Percentiles rank a stretch among this genome's conserved stretches.
Evolutionary conservation across 768 basidiomycete species (phyloP).

Genomic region (Termitomyces sp.): DNA sequence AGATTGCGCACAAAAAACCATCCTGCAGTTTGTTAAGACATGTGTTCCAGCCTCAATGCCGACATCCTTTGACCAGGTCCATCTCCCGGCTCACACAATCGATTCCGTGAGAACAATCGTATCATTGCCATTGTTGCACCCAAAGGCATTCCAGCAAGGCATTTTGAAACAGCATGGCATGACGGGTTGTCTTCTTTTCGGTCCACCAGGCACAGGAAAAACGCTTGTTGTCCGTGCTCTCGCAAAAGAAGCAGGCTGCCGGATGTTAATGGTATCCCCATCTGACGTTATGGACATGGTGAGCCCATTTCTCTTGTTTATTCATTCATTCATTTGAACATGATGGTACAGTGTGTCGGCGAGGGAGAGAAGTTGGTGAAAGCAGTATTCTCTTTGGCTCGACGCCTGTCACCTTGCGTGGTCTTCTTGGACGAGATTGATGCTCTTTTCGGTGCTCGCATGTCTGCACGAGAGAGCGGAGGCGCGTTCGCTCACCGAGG

Average conservation of each 20-base stretch:
- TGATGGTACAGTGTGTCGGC: slow-evolving; percentile 63
- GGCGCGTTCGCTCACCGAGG: slow-evolving; percentile 83
- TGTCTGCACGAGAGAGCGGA: slow-evolving; percentile 71
- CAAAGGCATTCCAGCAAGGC: slow-evolving; percentile 82
- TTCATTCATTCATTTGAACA: not conserved
- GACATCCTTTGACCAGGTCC: slow-evolving; percentile 85
- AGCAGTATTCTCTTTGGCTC: slow-evolving; percentile 84
- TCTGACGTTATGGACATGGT: slow-evolving; percentile 98
- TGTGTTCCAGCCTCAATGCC: slow-evolving; percentile 55
- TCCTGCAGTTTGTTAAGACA: slow-evolving; percentile 11
- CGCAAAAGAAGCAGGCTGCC: slow-evolving; percentile 89
- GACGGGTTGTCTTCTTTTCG: slow-evolving; percentile 88
- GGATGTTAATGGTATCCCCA: slow-evolving; percentile 88
- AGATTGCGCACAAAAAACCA: slow-evolving; percentile 14
- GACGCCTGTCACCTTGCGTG: slow-evolving; percentile 84
- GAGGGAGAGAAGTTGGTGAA: slow-evolving; percentile 89
- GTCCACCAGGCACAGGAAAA: slow-evolving; percentile 89
- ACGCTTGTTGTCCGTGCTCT: slow-evolving; percentile 86
- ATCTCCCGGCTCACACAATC: slow-evolving; percentile 83
- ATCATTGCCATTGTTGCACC: slow-evolving; percentile 83
- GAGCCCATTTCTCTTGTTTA: slow-evolving; percentile 15
- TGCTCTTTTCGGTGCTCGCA: slow-evolving; percentile 84
- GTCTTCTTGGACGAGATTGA: slow-evolving; percentile 96
- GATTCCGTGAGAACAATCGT: slow-evolving; percentile 92
- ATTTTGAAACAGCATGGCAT: slow-evolving; percentile 90